Conservation (phyloP, 305 asterid species). For the Petunia hybrid region DNA sequence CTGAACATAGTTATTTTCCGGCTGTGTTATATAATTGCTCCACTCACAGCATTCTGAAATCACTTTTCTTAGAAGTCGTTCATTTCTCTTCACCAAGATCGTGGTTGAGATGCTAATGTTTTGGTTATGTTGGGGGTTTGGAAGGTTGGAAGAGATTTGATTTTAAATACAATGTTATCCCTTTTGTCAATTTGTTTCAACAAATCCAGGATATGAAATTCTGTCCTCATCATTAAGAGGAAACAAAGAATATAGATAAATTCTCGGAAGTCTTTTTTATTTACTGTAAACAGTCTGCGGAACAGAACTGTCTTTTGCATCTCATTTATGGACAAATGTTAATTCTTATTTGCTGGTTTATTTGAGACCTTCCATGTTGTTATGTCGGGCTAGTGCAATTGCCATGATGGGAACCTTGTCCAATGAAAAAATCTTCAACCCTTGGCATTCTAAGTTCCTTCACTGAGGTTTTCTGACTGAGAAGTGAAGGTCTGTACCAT, state of each 20-base stretch:
- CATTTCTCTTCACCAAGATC: not conserved
- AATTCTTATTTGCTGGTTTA: not conserved
- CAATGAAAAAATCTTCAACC: not conserved
- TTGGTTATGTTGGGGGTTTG: not conserved
- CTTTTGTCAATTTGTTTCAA: not conserved
- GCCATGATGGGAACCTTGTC: not conserved
- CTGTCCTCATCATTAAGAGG: not conserved
- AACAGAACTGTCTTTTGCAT: not conserved
- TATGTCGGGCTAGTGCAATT: not conserved
- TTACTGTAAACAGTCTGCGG: not conserved
- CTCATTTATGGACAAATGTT: not conserved
- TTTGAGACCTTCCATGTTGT: not conserved
- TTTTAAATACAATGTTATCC: not conserved
- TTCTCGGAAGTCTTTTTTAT: not conserved
- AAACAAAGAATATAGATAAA: constrained; percentile 1
- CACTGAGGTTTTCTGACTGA: no score
- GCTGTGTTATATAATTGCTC: not conserved
- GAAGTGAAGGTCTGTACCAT: no score
- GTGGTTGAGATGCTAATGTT: not conserved
- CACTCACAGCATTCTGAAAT: not conserved
- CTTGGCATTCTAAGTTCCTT: no score
- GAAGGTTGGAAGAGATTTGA: not conserved
- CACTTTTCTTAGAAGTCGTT: not conserved
- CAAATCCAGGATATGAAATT: not conserved
- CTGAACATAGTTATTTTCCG: not conserved